Base-by-base conservation (phyloP, 176 grass and related monocot genomes). In the Phoenix roebelenii region DNA sequence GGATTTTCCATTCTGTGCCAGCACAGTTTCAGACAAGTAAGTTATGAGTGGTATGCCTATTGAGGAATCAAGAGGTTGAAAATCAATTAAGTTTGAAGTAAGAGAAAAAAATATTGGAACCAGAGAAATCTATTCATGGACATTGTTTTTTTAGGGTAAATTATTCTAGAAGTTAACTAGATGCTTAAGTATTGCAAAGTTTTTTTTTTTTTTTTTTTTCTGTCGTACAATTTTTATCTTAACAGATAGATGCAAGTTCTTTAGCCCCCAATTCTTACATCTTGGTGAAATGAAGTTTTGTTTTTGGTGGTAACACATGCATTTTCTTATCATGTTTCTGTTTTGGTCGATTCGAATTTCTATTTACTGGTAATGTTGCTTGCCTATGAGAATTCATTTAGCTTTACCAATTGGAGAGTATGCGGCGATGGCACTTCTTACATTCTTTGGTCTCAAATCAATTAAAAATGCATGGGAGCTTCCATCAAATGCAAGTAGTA, bases 11-110 rank as follows among this genome's bases (percentile, higher is more conserved):
- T 56, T 91, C 87, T 68, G 84, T 97, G 57, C 93, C 87, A 53
- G 70, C 93, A 62, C 81, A 91, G 30, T 97, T 97, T 72, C 87
- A 97, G 83, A 97, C 93, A 73, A 97, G 93, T 97, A 78, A 72
- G 70, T 71, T 60, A 5, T 60, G 4, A 51, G 49, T 44, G 35
- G 35, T 44, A 44, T 44, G 10, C 7, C 35, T 30, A 44, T 44
- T 44, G 35, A 44, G 35, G 10, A 44, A 44, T 44, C 35, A 12
- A 44, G 10, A 44, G 51, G 15, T 23, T 14, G 7, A 28, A 54
- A 5, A 16, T 14, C 29, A 30, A 30, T 24, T 3, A 17, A 44
- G 9, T 44, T 44, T 44, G 35, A 44, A 12, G 35, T 35, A 35
- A 35, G 32, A 35, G 7, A 12, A 44, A 4, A 28, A 44, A 9